A percentile compares a stretch with the other conserved stretches of the same genome.
phyloP scores from a whole-genome alignment of 176 grass and related monocot genomes.

The Oryza meyeriana region DNA sequence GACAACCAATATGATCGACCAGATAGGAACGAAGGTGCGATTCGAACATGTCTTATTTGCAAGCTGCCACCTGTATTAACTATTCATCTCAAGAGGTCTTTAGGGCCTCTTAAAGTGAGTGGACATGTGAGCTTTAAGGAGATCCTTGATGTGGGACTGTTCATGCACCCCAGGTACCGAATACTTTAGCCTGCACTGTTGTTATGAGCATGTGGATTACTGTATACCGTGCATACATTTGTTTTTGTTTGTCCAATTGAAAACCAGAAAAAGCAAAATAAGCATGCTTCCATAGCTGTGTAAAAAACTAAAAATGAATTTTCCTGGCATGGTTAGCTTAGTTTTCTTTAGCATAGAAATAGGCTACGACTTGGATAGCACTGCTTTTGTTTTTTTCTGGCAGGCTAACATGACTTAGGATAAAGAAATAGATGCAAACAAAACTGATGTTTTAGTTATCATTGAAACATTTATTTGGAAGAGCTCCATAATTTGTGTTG shows the following conservation, averaged over 20 bases:
- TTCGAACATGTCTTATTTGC: constrained; percentile 40
- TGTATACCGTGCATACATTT: too few species aligned
- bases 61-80: constrained; percentile 53
- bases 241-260: too few species aligned
- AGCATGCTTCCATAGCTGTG: too few species aligned
- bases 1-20: constrained; percentile 28
- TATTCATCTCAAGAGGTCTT: constrained; percentile 58
- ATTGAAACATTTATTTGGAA: constrained; percentile 15
- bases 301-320: too few species aligned
- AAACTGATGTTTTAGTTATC: constrained; percentile 14
- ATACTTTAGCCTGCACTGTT: not conserved
- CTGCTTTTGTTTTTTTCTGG: not conserved
- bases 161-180: constrained; percentile 62
- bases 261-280: too few species aligned
- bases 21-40: constrained; percentile 24
- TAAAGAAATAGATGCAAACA: constrained; percentile 1
- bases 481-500: constrained; percentile 4
- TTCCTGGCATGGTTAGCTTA: not conserved
- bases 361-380: not conserved
- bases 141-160: constrained; percentile 56
- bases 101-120: constrained; percentile 35
- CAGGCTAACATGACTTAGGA: not conserved
- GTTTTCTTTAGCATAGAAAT: too few species aligned
- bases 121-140: constrained; percentile 64
- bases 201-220: too few species aligned